Evolutionary conservation across 805 yeast species (phyloP).

Genomic region (Ogataea trehalophila): DNA sequence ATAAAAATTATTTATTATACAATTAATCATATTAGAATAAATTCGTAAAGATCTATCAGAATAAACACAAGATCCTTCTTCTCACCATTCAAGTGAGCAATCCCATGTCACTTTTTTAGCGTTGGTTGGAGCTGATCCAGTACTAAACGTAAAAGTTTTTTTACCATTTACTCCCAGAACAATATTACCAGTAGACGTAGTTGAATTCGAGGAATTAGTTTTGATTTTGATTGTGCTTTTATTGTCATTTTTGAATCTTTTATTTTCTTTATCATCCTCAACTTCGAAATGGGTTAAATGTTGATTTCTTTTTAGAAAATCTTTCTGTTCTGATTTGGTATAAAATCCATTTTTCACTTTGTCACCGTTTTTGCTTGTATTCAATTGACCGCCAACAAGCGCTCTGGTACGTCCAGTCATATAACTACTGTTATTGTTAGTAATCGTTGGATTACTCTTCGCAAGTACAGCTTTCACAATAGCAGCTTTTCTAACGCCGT

Average conservation of each 20-base stretch:
- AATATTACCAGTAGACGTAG: not conserved
- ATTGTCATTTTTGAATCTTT: constrained; percentile 10
- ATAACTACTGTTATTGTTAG: not conserved
- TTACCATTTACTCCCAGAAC: not conserved
- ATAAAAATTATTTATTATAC: no score
- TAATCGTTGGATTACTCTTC: constrained; percentile 6
- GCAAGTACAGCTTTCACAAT: constrained; percentile 32
- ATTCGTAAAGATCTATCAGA: no score
- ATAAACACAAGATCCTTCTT: not conserved
- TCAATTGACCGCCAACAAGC: no score
- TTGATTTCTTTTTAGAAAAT: constrained; percentile 16
- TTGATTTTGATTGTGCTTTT: constrained; percentile 5
- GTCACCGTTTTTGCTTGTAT: no score
- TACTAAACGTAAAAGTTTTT: not conserved
- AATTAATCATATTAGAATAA: no score
- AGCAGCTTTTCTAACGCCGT: constrained; percentile 31
- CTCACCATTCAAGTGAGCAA: constrained; percentile 27
- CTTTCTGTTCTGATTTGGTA: constrained; percentile 22
- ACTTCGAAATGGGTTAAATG: constrained; percentile 7
- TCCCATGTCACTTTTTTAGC: constrained; percentile 30
- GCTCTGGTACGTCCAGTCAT: no score
- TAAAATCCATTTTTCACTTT: constrained; percentile 24
- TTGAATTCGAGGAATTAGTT: not conserved
- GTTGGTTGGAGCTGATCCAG: not conserved
- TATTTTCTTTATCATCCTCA: constrained; percentile 24